Evolutionary conservation across 371 early-diverging fungal species (phyloP).

Genomic region (Rhizopus stolonifer): DNA sequence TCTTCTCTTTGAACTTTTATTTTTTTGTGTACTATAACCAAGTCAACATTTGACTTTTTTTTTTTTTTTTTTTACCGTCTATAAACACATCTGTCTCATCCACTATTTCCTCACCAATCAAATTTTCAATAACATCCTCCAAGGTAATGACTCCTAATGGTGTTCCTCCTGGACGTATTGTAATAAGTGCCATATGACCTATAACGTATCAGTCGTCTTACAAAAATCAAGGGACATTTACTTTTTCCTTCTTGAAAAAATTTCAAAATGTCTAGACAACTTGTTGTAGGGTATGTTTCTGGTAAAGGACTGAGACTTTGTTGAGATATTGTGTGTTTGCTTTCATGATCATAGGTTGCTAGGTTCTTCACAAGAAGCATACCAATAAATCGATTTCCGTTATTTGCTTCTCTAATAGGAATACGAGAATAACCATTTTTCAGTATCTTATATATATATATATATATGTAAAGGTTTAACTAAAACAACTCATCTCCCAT

Average conservation of each 20-base stretch:
- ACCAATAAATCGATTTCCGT: slow-evolving; percentile 75
- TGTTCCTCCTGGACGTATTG: slow-evolving; percentile 47
- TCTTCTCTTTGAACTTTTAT: slow-evolving; percentile 6
- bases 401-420: slow-evolving; percentile 69
- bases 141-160: slow-evolving; percentile 91
- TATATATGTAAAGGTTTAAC: not conserved
- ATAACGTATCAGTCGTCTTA: not conserved
- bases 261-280: slow-evolving; percentile 88
- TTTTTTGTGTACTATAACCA: slow-evolving; percentile 13
- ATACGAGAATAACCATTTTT: slow-evolving; percentile 89
- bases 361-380: slow-evolving; percentile 88
- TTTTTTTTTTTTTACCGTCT: slow-evolving; percentile 56
- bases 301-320: slow-evolving; percentile 74
- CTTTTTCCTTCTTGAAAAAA: slow-evolving; percentile 91
- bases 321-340: slow-evolving; percentile 64
- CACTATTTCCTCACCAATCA: slow-evolving; percentile 90
- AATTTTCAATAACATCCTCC: slow-evolving; percentile 96
- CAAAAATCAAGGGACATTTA: slow-evolving; percentile 5
- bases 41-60: too few species aligned
- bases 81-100: slow-evolving; percentile 94
- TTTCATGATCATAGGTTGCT: slow-evolving; percentile 82
- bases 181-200: slow-evolving; percentile 73
- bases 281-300: slow-evolving; percentile 68
- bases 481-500: not conserved
- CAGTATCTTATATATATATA: slow-evolving; percentile 22